Base-by-base conservation (phyloP, 371 early-diverging fungal species). In the Basidiobolus meristosporus region DNA sequence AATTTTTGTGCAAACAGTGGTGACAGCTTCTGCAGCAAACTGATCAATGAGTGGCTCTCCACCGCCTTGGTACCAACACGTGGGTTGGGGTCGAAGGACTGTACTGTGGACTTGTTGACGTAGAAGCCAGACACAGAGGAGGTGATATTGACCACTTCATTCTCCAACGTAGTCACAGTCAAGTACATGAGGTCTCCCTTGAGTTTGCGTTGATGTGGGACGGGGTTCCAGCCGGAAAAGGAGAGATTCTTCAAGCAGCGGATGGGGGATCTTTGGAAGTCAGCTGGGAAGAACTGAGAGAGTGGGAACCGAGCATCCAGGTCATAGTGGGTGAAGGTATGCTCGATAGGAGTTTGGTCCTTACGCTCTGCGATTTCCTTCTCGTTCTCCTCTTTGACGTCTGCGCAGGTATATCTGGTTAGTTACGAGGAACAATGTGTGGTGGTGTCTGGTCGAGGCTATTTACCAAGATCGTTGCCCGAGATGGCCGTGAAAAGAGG, bases 171-270 rank as follows among this genome's bases (percentile, higher is more conserved):
- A 7, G 66, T 71, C 14, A 79, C 73, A 19, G 59, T 60, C 36
- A 95, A 52, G 56, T 92, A 95, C 41, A 91, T 47, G 40, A 91
- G 63, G 52, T 95, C 90, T 32, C 73, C 93, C 47, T 70, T 67
- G 20, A 80, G 56, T 41, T 72, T 66, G 39, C 77, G 77, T 43
- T 68, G 50, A 36, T 71, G 76, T 10, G 89, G 82, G 2, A 87
- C 84, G 18, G 90, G 90, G 53, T 90, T 91, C 90, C 90, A 91
- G 14, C 79, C 74, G 39, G 91, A 91, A 21, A 87, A 53, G 10
- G 70, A 44, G 37, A 93, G 48, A 45, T 68, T 67, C 47, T 76
- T 77, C 45, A 93, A 48, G 36, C 83, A 84, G 49, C 69, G 65
- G 10, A 77, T 72, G 10, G 65, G 62, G 11, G 53, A 42, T 30